Percentiles rank a stretch among this genome's conserved stretches.
Evolutionary conservation across 177 flowering plant species (phyloP).

Genomic region (Vitis hybrid): DNA sequence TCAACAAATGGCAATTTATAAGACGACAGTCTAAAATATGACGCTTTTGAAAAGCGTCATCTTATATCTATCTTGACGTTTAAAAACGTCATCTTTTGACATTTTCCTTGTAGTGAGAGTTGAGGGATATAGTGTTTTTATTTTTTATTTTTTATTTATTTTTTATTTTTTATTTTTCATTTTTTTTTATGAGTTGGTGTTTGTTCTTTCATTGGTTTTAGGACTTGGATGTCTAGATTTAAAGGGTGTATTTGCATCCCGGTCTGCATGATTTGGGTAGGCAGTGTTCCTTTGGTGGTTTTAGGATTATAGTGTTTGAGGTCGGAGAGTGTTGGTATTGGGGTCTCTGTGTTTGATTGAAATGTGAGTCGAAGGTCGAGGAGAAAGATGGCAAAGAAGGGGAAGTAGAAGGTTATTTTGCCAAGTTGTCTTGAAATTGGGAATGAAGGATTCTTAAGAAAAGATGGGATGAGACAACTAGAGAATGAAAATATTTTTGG

Average conservation of each 20-base stretch:
- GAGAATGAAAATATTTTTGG: too few relatives aligned
- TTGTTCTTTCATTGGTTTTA: slow-evolving; percentile 5
- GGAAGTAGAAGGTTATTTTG: slow-evolving; percentile 43
- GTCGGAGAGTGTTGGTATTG: neutral
- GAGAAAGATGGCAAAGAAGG: slow-evolving; percentile 52
- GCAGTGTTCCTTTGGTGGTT: slow-evolving; percentile 1
- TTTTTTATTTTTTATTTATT: too few relatives aligned
- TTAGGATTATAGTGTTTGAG: slow-evolving; percentile 14
- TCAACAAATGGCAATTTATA: too few relatives aligned
- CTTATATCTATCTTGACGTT: too few relatives aligned
- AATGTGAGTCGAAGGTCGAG: slow-evolving; percentile 80
- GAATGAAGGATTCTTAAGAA: neutral
- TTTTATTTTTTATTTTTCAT: too few relatives aligned
- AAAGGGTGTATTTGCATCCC: neutral
- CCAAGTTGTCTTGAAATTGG: slow-evolving; percentile 36
- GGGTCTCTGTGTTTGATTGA: slow-evolving; percentile 22
- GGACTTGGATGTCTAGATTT: slow-evolving; percentile 10
- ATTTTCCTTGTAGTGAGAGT: too few relatives aligned
- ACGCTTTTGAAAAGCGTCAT: too few relatives aligned
- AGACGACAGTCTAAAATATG: too few relatives aligned
- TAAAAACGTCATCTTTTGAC: too few relatives aligned
- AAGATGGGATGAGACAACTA: too few relatives aligned
- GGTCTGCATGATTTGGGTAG: neutral
- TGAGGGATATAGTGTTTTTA: too few relatives aligned
- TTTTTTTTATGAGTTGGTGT: neutral